A percentile compares a stretch with the other conserved stretches of the same genome.
Evolutionary conservation across 139 green algal species (phyloP).

Genomic region (Pseudopediastrum boryanum): DNA sequence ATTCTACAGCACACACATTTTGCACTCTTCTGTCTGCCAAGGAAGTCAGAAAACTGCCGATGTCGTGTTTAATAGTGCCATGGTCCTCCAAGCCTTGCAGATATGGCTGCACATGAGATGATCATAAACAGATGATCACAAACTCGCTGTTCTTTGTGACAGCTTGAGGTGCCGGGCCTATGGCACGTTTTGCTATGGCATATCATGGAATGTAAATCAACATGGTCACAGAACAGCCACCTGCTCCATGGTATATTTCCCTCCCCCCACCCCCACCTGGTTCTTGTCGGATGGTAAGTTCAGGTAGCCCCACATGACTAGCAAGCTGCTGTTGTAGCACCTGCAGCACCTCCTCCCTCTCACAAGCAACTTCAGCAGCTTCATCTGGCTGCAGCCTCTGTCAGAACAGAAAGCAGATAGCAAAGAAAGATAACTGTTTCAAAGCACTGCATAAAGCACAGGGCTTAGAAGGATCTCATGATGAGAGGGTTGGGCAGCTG

Average conservation of each 20-base stretch:
- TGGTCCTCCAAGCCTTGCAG: too few relatives aligned
- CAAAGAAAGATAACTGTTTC: not conserved
- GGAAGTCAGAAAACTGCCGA: too few relatives aligned
- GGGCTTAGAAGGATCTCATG: not conserved
- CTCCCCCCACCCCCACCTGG: not conserved
- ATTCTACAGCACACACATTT: too few relatives aligned
- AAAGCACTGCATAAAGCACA: not conserved
- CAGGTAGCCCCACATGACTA: constrained; percentile 32
- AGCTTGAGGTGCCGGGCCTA: too few relatives aligned
- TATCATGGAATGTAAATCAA: not conserved
- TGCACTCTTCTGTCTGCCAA: too few relatives aligned
- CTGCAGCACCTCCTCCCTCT: constrained; percentile 12
- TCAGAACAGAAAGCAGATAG: not conserved
- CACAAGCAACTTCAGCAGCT: not conserved
- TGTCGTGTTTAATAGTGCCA: too few relatives aligned
- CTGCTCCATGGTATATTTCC: not conserved
- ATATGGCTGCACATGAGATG: not conserved
- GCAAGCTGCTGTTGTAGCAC: constrained; percentile 34
- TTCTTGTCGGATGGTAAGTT: constrained; percentile 28
- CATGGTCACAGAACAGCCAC: not conserved
- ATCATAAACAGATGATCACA: not conserved
- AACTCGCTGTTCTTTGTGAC: not conserved
- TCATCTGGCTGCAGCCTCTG: constrained; percentile 8
- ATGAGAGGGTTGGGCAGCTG: not conserved
- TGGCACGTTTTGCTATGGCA: too few relatives aligned